Percentiles rank a stretch among this genome's conserved stretches.
Conservation (phyloP, 2,329 filamentous ascomycete genomes). For the Aureobasidium pullulans region DNA sequence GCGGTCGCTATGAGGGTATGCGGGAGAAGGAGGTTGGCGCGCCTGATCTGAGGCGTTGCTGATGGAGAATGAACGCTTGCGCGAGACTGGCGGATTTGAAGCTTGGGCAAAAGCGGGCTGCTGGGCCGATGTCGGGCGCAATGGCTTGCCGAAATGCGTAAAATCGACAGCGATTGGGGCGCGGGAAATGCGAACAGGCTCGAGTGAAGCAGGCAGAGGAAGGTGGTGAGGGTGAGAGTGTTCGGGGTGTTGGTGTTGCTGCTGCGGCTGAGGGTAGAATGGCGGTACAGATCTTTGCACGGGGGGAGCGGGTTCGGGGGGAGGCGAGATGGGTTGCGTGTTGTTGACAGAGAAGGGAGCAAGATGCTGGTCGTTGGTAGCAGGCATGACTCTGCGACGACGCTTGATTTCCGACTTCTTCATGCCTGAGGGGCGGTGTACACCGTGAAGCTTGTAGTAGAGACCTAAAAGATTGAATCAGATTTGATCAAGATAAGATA, state of each 20-base stretch:
- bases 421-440: constrained; percentile 93
- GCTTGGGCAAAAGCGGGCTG: constrained; percentile 18
- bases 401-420: constrained; percentile 97
- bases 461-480: constrained; percentile 52
- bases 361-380: constrained; percentile 45
- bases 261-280: neutral
- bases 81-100: constrained; percentile 20
- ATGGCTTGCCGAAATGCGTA: constrained; percentile 22
- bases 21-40: constrained; percentile 11
- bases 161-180: constrained; percentile 25
- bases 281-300: neutral
- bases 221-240: constrained; percentile 6
- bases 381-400: constrained; percentile 87
- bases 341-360: constrained; percentile 23
- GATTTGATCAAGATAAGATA: constrained; percentile 4
- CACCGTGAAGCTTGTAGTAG: constrained; percentile 92
- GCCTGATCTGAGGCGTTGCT: constrained; percentile 32
- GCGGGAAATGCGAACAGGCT: constrained; percentile 18
- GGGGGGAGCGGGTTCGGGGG: constrained; percentile 24
- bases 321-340: constrained; percentile 35
- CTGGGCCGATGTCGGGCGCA: neutral
- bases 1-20: constrained; percentile 19
- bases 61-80: constrained; percentile 64
- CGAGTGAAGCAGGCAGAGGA: neutral
- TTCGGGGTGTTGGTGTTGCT: neutral